Evolutionary conservation across 306 rosid genomes (phyloP).

Genomic region (Hylodesmum podocarpum): DNA sequence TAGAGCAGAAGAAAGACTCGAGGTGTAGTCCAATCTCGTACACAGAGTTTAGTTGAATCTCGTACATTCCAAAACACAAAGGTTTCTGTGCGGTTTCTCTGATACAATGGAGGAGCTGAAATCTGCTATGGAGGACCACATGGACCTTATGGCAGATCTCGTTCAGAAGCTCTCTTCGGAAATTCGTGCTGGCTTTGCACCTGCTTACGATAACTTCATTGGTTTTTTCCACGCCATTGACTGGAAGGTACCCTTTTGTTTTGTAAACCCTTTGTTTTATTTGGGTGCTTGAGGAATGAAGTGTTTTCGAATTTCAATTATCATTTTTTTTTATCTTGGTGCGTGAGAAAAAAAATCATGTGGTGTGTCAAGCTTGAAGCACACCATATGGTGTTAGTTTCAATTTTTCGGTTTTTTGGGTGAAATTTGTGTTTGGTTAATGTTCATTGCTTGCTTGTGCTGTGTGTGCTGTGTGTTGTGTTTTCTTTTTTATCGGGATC

Average conservation of each 20-base stretch:
- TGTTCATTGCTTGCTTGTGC: not conserved
- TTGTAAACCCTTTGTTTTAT: not conserved
- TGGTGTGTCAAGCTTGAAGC: not conserved
- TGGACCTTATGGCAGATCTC: slow-evolving; percentile 75
- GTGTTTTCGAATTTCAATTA: not conserved
- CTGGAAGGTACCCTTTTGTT: slow-evolving; percentile 82
- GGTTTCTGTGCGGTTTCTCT: not conserved
- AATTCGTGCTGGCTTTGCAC: slow-evolving; percentile 66
- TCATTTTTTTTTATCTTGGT: not conserved
- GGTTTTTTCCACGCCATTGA: slow-evolving; percentile 92
- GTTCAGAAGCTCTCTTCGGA: slow-evolving; percentile 72
- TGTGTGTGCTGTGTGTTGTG: not conserved
- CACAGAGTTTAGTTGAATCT: not conserved
- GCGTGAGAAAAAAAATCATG: not conserved
- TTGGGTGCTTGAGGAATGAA: not conserved
- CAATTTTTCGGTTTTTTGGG: too few species aligned
- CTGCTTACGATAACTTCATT: slow-evolving; percentile 72
- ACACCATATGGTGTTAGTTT: not conserved
- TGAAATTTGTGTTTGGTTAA: not conserved
- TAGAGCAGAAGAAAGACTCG: not conserved
- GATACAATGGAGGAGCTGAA: slow-evolving; percentile 60
- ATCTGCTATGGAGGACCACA: slow-evolving; percentile 75
- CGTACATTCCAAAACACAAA: not conserved
- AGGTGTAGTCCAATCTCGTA: too few species aligned
- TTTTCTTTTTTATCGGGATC: slow-evolving; percentile 18